These are phyloP conservation scores for Artomyces pyxidatus DNA, from an alignment of 768 basidiomycete species.

Conservation along the genomic window DNA sequence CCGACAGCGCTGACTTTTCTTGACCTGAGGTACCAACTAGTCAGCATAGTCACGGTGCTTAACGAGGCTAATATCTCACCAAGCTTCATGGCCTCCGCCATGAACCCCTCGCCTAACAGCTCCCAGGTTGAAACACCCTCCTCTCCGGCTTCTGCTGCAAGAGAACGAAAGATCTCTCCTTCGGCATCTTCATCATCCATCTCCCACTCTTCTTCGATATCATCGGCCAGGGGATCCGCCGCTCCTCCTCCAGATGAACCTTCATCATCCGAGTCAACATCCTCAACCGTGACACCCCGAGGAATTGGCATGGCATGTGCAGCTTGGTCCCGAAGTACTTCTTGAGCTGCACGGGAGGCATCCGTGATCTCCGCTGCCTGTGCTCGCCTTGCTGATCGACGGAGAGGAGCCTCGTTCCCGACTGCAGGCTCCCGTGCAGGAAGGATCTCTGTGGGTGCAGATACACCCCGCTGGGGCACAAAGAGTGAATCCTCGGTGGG, in stretches of 20 bases:
- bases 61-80: too few relatives aligned
- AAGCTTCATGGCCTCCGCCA: not conserved
- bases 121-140: not conserved
- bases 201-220: not conserved
- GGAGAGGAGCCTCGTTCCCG: not conserved
- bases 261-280: too few relatives aligned
- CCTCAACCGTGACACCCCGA: too few relatives aligned
- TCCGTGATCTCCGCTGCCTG: not conserved
- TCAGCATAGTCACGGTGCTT: too few relatives aligned
- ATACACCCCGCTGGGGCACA: too few relatives aligned
- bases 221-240: not conserved
- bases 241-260: too few relatives aligned
- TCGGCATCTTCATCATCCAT: not conserved
- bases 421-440: too few relatives aligned
- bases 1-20: too few relatives aligned
- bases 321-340: not conserved
- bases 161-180: too few relatives aligned
- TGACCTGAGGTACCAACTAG: too few relatives aligned
- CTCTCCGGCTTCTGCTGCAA: not conserved
- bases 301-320: not conserved
- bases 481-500: too few relatives aligned
- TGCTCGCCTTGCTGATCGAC: conserved; percentile 12
- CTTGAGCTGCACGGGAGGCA: not conserved
- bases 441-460: too few relatives aligned
- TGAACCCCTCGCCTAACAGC: not conserved